These are phyloP conservation scores for Aspergillus wentii DNA, from an alignment of 495 filamentous ascomycete genomes.

Conservation along the genomic window DNA sequence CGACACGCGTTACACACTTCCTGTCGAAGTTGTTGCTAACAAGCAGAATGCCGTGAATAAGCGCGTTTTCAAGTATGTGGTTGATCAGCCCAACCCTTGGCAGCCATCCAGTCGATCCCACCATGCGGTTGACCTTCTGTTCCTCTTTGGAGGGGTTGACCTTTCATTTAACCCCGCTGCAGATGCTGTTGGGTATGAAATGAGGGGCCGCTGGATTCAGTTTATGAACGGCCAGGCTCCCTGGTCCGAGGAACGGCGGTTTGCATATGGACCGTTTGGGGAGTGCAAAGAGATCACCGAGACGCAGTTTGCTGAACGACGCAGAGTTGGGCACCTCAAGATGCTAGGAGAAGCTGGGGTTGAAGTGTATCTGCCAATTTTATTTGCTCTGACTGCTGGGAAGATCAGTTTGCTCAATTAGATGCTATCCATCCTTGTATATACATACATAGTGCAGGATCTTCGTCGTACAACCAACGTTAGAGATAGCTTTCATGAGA, in stretches of 20 bases:
- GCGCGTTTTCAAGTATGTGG: conserved; percentile 31
- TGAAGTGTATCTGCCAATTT: conserved; percentile 28
- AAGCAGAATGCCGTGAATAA: conserved; percentile 25
- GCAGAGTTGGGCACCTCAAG: conserved; percentile 21
- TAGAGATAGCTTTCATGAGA: too few relatives aligned
- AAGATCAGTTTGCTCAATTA: conserved; percentile 36
- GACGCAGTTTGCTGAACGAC: conserved; percentile 23
- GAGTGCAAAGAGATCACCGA: conserved; percentile 31
- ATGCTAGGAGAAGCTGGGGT: conserved; percentile 24
- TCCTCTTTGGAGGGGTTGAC: conserved; percentile 33
- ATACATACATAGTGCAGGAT: not conserved
- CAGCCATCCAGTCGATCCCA: conserved; percentile 37
- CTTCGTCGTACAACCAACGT: not conserved
- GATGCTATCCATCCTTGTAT: conserved; percentile 19
- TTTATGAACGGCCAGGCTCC: conserved; percentile 28
- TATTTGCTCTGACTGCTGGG: conserved; percentile 29
- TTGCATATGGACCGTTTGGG: conserved; percentile 31
- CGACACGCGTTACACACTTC: conserved; percentile 28
- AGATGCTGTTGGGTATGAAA: conserved; percentile 22
- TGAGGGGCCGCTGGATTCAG: conserved; percentile 29
- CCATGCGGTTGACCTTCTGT: conserved; percentile 41
- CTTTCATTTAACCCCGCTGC: conserved; percentile 29
- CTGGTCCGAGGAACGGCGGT: conserved; percentile 22
- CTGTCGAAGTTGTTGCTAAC: conserved; percentile 28
- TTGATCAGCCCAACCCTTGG: conserved; percentile 42